These are phyloP conservation scores for Aciculosporium take DNA, from an alignment of 2,329 filamentous ascomycete genomes.

Conservation along the genomic window DNA sequence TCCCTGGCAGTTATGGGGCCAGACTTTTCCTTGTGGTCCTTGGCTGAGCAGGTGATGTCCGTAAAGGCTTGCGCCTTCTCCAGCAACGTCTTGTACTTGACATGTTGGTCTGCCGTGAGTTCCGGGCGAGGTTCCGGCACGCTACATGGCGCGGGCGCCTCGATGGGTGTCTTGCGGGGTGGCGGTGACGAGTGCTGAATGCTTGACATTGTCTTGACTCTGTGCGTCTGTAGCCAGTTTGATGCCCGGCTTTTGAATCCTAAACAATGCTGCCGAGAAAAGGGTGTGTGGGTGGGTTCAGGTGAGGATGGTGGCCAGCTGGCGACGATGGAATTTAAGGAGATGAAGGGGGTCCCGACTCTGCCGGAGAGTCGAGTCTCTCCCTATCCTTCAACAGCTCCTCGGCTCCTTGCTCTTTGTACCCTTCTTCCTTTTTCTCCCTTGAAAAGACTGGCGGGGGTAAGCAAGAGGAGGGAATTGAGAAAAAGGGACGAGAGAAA, in stretches of 20 bases:
- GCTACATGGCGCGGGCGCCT: slow-evolving; percentile 40
- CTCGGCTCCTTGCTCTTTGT: too few relatives aligned
- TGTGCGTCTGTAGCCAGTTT: background rate
- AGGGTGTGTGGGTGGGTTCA: too few relatives aligned
- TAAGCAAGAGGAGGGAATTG: too few relatives aligned
- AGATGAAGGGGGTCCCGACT: too few relatives aligned
- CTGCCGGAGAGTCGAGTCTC: too few relatives aligned
- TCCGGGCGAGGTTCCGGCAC: slow-evolving; percentile 40
- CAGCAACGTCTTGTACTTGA: slow-evolving; percentile 70
- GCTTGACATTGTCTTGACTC: background rate
- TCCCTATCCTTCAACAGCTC: too few relatives aligned
- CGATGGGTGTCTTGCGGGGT: slow-evolving; percentile 40
- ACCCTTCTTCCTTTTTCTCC: too few relatives aligned
- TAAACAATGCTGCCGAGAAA: too few relatives aligned
- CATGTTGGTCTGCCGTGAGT: slow-evolving; percentile 62
- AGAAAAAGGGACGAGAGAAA: too few relatives aligned
- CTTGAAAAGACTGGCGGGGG: too few relatives aligned
- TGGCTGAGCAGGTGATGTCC: slow-evolving; percentile 31
- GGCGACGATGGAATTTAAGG: too few relatives aligned
- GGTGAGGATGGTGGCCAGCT: too few relatives aligned
- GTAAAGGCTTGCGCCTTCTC: slow-evolving; percentile 56
- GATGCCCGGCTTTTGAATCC: background rate
- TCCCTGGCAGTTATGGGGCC: slow-evolving; percentile 64
- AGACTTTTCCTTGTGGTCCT: slow-evolving; percentile 41
- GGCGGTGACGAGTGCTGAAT: slow-evolving; percentile 7